Conservation (phyloP, 2,329 filamentous ascomycete genomes). For the Penicillium sp. region DNA sequence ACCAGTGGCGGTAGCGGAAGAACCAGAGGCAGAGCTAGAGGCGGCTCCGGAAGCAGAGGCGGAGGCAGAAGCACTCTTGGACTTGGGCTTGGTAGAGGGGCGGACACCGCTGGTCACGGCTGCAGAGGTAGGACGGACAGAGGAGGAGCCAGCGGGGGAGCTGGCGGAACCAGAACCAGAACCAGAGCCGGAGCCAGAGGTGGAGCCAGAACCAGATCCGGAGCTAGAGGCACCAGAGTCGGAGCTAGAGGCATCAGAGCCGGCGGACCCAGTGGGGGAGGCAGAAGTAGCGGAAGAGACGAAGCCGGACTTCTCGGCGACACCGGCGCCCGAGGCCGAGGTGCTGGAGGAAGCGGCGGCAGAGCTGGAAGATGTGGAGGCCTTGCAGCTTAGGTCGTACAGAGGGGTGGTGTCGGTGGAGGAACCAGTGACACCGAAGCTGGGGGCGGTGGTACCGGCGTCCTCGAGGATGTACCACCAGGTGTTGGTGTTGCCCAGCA, state of each 20-base stretch:
- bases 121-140: background rate
- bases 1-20: slow-evolving; percentile 1
- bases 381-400: slow-evolving; percentile 31
- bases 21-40: background rate
- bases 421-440: slow-evolving; percentile 34
- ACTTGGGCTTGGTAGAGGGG: slow-evolving; percentile 8
- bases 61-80: slow-evolving; percentile 7
- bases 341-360: slow-evolving; percentile 16
- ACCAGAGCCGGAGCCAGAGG: background rate
- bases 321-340: slow-evolving; percentile 12
- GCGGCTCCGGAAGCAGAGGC: slow-evolving; percentile 3
- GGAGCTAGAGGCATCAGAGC: slow-evolving; percentile 5
- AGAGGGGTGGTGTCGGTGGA: slow-evolving; percentile 31
- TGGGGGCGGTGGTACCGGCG: slow-evolving; percentile 29
- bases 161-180: slow-evolving; percentile 5
- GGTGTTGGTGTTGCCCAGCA: slow-evolving; percentile 35
- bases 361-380: slow-evolving; percentile 18
- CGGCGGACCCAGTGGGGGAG: slow-evolving; percentile 6
- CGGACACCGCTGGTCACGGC: background rate
- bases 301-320: slow-evolving; percentile 12
- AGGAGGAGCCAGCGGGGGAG: slow-evolving; percentile 15
- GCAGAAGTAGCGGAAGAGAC: slow-evolving; percentile 17
- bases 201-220: slow-evolving; percentile 1
- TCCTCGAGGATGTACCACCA: slow-evolving; percentile 41
- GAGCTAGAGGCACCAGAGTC: slow-evolving; percentile 3